Base-by-base conservation (phyloP, 768 basidiomycete species). In the Candolleomyces aberdarensis region DNA sequence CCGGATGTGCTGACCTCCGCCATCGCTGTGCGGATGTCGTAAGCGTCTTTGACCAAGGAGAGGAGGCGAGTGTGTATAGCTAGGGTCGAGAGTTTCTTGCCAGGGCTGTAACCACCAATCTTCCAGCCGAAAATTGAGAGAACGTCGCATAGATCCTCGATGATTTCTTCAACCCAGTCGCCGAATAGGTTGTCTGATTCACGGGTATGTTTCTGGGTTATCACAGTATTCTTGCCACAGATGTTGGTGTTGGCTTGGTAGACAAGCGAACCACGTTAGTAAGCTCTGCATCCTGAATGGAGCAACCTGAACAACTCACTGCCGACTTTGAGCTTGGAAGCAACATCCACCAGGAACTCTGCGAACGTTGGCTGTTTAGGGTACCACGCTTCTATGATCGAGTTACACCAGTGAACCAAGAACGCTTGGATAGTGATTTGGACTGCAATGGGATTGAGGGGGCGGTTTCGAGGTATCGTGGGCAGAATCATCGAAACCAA, bases 1-100 rank as follows among this genome's bases (percentile, higher is more conserved):
- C 59, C 59, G n/a, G 59, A 60, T 19, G 59, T 60, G 59, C 59
- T 60, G 31, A 60, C 39, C 41, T 60, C 59, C 20, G 59, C 59
- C 59, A 60, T 60, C 29, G 59, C 59, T 15, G 59, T 60, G n/a
- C 59, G 59, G 8, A 60, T 52, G 44, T 60, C 59, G 43, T 60
- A 60, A 15, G 59, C 59, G 13, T 46, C 51, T 48, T 60, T 60
- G n/a, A 60, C 43, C 11, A 60, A 26, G 44, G 14, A 29, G 51
- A 59, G 9, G 14, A 59, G 20, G n/a, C 46, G 11, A 36, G 26
- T 29, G 51, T 46, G 58, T 15, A 41, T 47, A 15, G 50, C 26
- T 1, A 13, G 10, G 20, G 58, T 22, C 8, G 20, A 26, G 40
- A 31, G 39, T 29, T 31, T 26, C 32, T 26, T 15, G 3, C 22